Conservation (phyloP, 768 basidiomycete genomes). For the Boletus subparvulus region DNA sequence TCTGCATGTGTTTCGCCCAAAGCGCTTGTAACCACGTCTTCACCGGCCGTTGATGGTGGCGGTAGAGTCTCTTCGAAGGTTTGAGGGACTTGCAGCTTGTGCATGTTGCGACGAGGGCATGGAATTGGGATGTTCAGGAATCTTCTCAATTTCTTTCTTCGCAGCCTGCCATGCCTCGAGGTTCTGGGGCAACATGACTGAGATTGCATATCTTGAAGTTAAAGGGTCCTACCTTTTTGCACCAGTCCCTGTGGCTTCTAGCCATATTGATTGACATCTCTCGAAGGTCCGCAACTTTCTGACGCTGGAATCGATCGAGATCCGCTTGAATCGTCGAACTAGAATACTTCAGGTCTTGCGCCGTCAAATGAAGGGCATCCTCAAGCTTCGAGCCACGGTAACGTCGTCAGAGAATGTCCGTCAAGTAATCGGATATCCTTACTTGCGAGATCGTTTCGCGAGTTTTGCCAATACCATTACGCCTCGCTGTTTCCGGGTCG, state of each 20-base stretch:
- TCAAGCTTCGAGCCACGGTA: conserved; percentile 64
- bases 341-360: conserved; percentile 94
- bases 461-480: conserved; percentile 92
- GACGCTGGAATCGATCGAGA: conserved; percentile 95
- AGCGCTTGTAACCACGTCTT: conserved; percentile 19
- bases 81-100: conserved; percentile 36
- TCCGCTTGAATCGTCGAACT: conserved; percentile 97
- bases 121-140: conserved; percentile 87
- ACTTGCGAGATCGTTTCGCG: conserved; percentile 95
- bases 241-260: conserved; percentile 92
- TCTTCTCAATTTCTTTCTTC: conserved; percentile 85
- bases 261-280: conserved; percentile 94
- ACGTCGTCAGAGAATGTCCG: conserved; percentile 14
- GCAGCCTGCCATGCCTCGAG: conserved; percentile 97
- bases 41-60: conserved; percentile 68
- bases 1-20: conserved; percentile 12
- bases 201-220: conserved; percentile 12
- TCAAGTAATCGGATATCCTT: conserved; percentile 21
- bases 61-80: conserved; percentile 61
- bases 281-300: conserved; percentile 94
- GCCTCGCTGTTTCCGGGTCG: conserved; percentile 92
- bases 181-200: conserved; percentile 56
- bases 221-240: conserved; percentile 69
- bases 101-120: conserved; percentile 42
- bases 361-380: conserved; percentile 88